These are phyloP conservation scores for Leptographium lundbergii DNA, from an alignment of 2,329 filamentous ascomycete genomes.

Conservation along the genomic window DNA sequence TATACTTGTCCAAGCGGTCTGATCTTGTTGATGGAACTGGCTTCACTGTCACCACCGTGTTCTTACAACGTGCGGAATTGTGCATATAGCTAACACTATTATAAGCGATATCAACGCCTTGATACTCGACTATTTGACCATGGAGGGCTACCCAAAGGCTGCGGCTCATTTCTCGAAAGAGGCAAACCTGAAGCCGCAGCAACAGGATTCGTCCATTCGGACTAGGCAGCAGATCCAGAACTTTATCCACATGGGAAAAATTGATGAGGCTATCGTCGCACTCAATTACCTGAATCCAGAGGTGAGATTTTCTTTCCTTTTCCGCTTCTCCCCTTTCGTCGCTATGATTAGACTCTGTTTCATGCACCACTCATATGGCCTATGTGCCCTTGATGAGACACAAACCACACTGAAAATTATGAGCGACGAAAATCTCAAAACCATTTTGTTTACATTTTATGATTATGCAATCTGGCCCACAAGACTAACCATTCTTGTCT, in stretches of 20 bases:
- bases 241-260: conserved; percentile 73
- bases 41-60: neutral
- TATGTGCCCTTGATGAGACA: conserved; percentile 81
- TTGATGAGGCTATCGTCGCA: conserved; percentile 71
- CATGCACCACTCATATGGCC: conserved; percentile 99
- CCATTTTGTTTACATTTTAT: neutral
- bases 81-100: conserved; percentile 3
- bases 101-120: conserved; percentile 84
- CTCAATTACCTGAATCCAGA: conserved; percentile 85
- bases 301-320: conserved; percentile 42
- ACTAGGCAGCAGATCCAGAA: conserved; percentile 73
- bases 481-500: conserved; percentile 16
- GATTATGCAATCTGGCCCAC: conserved; percentile 5
- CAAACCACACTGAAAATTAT: conserved; percentile 55
- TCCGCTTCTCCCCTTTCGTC: conserved; percentile 17
- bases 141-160: conserved; percentile 85
- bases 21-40: conserved; percentile 9
- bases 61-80: neutral
- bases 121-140: conserved; percentile 93
- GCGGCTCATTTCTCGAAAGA: conserved; percentile 90
- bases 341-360: conserved; percentile 92
- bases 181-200: conserved; percentile 69
- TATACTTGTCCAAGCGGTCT: conserved; percentile 46
- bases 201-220: conserved; percentile 60
- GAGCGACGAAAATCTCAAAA: conserved; percentile 32